Base-by-base conservation (phyloP, 1,284 basidiomycete species). In the Stereum hirsutum region DNA sequence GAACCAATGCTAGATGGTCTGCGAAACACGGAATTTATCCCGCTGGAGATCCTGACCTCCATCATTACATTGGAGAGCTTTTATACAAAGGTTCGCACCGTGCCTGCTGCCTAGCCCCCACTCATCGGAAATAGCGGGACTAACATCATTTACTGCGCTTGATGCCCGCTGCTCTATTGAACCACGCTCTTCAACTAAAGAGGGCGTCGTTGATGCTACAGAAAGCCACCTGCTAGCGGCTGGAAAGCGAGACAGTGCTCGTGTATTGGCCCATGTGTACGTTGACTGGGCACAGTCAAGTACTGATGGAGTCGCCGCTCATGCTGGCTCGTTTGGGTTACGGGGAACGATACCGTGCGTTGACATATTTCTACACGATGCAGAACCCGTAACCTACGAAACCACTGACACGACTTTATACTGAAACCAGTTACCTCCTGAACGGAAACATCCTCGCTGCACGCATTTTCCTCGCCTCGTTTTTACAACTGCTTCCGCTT, bases 381-480 rank as follows among this genome's bases (percentile, higher is more conserved):
- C 36, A 17, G 24, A 37, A 25, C 28, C n/a, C n/a, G n/a, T 44
- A 24, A 45, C 42, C 21, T 41, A 26, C 39, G 27, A 27, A 35
- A 35, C 41, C 45, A 46, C 42, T 21, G 28, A 21, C 39, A 5
- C 28, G 19, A n/a, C n/a, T n/a, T n/a, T n/a, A n/a, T n/a, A n/a
- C n/a, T n/a, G n/a, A n/a, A n/a, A n/a, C n/a, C 56, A 89, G 88
- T 44, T 91, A 86, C 62, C 71, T 96, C n/a, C 76, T 81, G 49
- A 84, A 90, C 43, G 89, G 89, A 10, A 90, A 90, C 53, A 81
- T 96, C 54, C 75, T 90, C 19, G 88, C 88, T 6, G 88, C 92
- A 4, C 78, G 81, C 17, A 78, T 84, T 11, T 94, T 95, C 69
- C 80, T 94, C 57, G 70, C 72, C 14, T 75, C 81, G 44, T 90